Evolutionary conservation across 192 early-diverging fungal species (phyloP).

Genomic region (Pecoramyces ruminantium): DNA sequence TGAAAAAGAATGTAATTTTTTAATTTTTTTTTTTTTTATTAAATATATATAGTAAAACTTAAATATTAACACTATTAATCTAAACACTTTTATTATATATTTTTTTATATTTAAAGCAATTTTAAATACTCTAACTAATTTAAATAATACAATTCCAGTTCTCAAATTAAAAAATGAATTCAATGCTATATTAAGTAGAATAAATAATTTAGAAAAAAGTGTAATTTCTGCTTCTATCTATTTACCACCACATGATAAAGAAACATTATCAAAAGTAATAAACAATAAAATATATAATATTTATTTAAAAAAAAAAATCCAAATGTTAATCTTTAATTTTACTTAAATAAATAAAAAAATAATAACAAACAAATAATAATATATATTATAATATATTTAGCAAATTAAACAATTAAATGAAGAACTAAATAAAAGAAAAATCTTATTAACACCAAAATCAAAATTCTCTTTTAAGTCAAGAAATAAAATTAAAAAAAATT

Average conservation of each 20-base stretch:
- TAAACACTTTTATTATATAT: no score
- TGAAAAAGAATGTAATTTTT: not conserved
- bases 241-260: not conserved
- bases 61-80: no score
- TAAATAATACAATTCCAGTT: not conserved
- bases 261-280: not conserved
- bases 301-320: no score
- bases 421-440: slow-evolving; percentile 12
- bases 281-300: not conserved
- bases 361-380: no score
- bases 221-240: not conserved
- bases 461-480: slow-evolving; percentile 56
- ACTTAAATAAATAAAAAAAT: no score
- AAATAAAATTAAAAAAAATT: slow-evolving; percentile 5
- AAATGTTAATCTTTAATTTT: no score
- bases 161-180: not conserved
- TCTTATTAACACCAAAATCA: slow-evolving; percentile 25
- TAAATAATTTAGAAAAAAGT: not conserved
- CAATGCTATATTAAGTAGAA: not conserved
- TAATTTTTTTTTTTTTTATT: not conserved
- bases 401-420: slow-evolving; percentile 8
- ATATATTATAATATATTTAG: no score
- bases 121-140: not conserved
- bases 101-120: no score
- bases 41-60: not conserved